Percentiles rank a stretch among this genome's conserved stretches.
Evolutionary conservation across 345 rosid genomes (phyloP).

Genomic region (Dipteronia sinensis): DNA sequence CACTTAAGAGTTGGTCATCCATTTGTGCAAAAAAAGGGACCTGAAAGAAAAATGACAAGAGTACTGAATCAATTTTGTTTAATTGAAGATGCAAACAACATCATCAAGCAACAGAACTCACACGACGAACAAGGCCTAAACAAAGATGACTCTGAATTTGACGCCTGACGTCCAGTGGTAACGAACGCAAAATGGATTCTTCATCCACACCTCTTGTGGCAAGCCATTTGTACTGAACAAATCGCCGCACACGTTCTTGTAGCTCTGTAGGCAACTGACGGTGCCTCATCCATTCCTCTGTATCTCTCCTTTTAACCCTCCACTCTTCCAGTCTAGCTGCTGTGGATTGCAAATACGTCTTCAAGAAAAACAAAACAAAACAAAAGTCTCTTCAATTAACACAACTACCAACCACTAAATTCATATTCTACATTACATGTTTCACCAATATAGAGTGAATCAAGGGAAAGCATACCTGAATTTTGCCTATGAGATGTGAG

Average conservation of each 20-base stretch:
- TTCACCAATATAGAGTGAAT: not conserved
- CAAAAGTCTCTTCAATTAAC: not conserved
- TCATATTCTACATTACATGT: not conserved
- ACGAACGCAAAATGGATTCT: constrained; percentile 66
- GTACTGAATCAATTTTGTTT: not conserved
- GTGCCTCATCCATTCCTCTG: constrained; percentile 98
- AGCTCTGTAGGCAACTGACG: constrained; percentile 77
- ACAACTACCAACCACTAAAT: not conserved
- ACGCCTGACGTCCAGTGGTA: constrained; percentile 77
- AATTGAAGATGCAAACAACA: not conserved
- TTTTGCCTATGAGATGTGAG: constrained; percentile 84
- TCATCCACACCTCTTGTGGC: constrained; percentile 86
- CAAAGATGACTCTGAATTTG: constrained; percentile 81
- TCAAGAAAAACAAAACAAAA: constrained; percentile 25
- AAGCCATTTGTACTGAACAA: constrained; percentile 81
- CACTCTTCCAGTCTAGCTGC: constrained; percentile 84
- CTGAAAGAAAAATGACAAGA: constrained; percentile 31
- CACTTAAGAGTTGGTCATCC: constrained; percentile 86
- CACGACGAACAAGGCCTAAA: constrained; percentile 88
- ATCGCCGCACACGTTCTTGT: constrained; percentile 78
- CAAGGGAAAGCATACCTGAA: constrained; percentile 54
- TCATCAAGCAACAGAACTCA: constrained; percentile 24
- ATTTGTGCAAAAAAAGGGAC: constrained; percentile 88
- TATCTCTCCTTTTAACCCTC: constrained; percentile 82
- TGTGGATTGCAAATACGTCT: constrained; percentile 86